phyloP scores from a whole-genome alignment of 257 asterid genomes.

The Nicotiana undulata region DNA sequence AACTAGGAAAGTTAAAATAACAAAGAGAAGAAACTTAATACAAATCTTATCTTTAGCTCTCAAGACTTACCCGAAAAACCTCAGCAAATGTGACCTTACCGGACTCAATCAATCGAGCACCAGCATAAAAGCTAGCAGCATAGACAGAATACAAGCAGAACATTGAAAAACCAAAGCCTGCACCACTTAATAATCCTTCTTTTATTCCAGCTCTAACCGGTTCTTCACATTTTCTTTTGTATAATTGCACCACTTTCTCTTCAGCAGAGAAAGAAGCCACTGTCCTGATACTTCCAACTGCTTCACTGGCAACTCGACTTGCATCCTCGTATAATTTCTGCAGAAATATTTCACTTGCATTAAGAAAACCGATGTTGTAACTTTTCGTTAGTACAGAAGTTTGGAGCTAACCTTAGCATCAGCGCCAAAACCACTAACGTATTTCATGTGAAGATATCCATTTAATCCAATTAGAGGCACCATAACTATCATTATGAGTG shows the following conservation, averaged over 20 bases:
- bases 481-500: slow-evolving; percentile 61
- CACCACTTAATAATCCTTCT: slow-evolving; percentile 67
- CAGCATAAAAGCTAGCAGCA: slow-evolving; percentile 85
- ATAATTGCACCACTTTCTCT: slow-evolving; percentile 65
- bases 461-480: slow-evolving; percentile 59
- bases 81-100: slow-evolving; percentile 60
- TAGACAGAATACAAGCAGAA: slow-evolving; percentile 53
- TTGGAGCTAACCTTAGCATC: slow-evolving; percentile 69
- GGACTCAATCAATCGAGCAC: slow-evolving; percentile 67
- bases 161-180: slow-evolving; percentile 66
- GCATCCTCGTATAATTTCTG: slow-evolving; percentile 87
- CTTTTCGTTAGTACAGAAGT: slow-evolving; percentile 26
- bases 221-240: slow-evolving; percentile 66
- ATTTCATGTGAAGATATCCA: slow-evolving; percentile 55
- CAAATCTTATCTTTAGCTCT: not conserved
- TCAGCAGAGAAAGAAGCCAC: slow-evolving; percentile 91
- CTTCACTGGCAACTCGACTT: slow-evolving; percentile 83
- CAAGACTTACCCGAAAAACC: slow-evolving; percentile 69
- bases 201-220: slow-evolving; percentile 59
- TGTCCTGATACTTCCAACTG: slow-evolving; percentile 79
- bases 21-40: not conserved
- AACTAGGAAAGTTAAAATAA: not conserved
- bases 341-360: not conserved
- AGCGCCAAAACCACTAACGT: slow-evolving; percentile 66
- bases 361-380: slow-evolving; percentile 21